phyloP scores from a whole-genome alignment of 495 filamentous ascomycete genomes.

The Daldinia vernicosa region DNA sequence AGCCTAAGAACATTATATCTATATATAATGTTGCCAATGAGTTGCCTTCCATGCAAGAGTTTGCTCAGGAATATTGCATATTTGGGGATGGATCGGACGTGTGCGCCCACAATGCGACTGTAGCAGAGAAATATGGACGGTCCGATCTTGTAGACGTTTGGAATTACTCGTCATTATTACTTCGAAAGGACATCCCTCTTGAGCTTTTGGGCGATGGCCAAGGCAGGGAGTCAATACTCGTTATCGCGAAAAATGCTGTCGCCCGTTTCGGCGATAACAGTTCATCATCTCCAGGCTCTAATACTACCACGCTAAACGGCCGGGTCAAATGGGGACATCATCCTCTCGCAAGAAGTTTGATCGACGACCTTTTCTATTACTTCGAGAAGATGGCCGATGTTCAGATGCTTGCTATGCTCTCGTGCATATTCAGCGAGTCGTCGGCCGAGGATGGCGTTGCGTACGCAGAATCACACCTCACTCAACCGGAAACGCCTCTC shows the following conservation, averaged over 20 bases:
- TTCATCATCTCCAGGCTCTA: constrained; percentile 4
- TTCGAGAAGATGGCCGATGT: constrained; percentile 83
- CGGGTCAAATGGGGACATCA: constrained; percentile 86
- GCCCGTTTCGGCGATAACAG: constrained; percentile 50
- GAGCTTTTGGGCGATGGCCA: constrained; percentile 62
- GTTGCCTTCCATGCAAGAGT: constrained; percentile 76
- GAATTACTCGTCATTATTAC: constrained; percentile 78
- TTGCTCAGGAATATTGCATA: constrained; percentile 83
- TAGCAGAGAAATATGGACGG: constrained; percentile 77
- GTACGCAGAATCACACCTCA: constrained; percentile 56
- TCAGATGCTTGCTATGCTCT: constrained; percentile 95
- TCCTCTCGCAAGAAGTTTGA: constrained; percentile 80
- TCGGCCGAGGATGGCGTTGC: constrained; percentile 58
- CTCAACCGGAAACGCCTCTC: constrained; percentile 64
- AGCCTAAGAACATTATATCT: constrained; percentile 67
- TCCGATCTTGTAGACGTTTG: constrained; percentile 83
- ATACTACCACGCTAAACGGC: constrained; percentile 54
- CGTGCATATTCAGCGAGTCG: constrained; percentile 83
- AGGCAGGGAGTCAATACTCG: constrained; percentile 64
- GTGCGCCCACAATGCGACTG: constrained; percentile 81
- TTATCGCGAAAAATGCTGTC: constrained; percentile 67
- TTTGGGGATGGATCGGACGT: constrained; percentile 81
- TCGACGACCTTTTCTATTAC: constrained; percentile 74
- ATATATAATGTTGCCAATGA: constrained; percentile 73
- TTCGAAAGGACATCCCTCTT: constrained; percentile 78